Evolutionary conservation across 2,329 filamentous ascomycete species (phyloP), one percentile per base, ranked within the genome.

Genomic region (Colletotrichum melonis): DNA sequence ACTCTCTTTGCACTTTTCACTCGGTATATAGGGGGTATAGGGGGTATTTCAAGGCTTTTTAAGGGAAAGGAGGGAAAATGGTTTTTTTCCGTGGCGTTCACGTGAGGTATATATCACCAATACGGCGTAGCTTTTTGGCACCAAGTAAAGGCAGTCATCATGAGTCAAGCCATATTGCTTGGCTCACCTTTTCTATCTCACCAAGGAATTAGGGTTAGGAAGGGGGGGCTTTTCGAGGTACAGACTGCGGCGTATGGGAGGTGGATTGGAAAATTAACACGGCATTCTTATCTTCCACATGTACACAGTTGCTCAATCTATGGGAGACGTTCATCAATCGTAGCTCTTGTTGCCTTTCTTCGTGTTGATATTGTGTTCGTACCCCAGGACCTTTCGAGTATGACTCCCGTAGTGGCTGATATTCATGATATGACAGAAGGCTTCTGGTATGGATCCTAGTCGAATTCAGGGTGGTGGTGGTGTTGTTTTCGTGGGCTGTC

Each of bases 361-460:
- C 38, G 38, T 8, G 16, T 3, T 42, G 14, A 42, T 42, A 0
- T 19, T 42, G 14, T 35, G 85, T 38, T 84, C 88, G 1, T 92
- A 89, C 49, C 49, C 74, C 89, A 1, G 82, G 83, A 67, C 35
- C 89, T 83, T 35, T 83, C 83, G 1, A 89, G 89, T 22, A 75
- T 80, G 5, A 73, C 87, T 84, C 64, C 90, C 84, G 82, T 84
- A 0, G 77, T 88, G 7, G 85, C 89, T 4, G 88, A 86, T 0
- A 0, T 91, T 89, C 76, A 90, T 91, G 84, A 82, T 90, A n/a
- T 86, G 85, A 28, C 89, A 92, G 82, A 92, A 92, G 84, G 90
- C 90, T 1, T 87, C 88, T 4, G 90, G 91, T 79, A 86, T 86
- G 14, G 8, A 91, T 92, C 74, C 78, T 78, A 4, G 67, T 55